These are phyloP conservation scores for Acacia melanoxylon DNA, from an alignment of 306 rosid genomes.

Conservation along the genomic window DNA sequence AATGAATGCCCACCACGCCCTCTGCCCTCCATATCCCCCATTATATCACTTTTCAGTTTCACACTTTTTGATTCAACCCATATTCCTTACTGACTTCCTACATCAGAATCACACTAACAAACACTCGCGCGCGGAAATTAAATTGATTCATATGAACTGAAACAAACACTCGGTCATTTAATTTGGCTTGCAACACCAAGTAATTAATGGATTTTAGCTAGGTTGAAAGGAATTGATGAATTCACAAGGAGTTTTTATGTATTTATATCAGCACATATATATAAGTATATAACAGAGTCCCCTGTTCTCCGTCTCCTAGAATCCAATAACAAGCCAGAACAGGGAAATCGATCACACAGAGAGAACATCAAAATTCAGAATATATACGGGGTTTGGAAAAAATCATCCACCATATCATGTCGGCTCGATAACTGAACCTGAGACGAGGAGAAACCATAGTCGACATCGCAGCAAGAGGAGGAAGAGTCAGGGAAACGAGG, in stretches of 20 bases:
- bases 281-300: neutral
- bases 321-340: neutral
- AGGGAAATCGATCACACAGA: neutral
- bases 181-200: too few relatives aligned
- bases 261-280: constrained; percentile 24
- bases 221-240: neutral
- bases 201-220: neutral
- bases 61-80: neutral
- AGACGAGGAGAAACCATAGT: constrained; percentile 47
- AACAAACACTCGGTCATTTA: neutral
- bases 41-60: neutral
- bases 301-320: neutral
- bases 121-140: neutral
- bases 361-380: constrained; percentile 40
- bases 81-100: neutral
- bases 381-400: constrained; percentile 58
- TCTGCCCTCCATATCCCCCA: constrained; percentile 1
- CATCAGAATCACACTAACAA: neutral
- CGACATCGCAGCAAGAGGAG: constrained; percentile 43
- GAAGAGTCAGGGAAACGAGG: constrained; percentile 42
- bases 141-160: neutral
- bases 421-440: constrained; percentile 41
- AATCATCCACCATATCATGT: constrained; percentile 51
- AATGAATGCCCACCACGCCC: constrained; percentile 29
- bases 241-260: neutral